Conservation (phyloP, 2,329 filamentous ascomycete species). For the Fusarium sp. region DNA sequence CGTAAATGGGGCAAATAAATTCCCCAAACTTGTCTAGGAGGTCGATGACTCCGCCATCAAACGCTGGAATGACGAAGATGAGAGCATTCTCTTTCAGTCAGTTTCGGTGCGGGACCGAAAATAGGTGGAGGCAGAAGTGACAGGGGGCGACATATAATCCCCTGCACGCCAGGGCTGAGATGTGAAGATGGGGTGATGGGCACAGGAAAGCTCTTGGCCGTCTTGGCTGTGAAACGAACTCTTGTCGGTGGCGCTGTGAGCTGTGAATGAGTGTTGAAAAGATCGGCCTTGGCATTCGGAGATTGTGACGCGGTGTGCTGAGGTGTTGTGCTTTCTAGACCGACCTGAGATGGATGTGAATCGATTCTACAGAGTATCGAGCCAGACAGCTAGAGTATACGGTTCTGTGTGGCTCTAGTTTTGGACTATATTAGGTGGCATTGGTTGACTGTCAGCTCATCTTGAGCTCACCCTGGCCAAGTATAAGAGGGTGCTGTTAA, state of each 20-base stretch:
- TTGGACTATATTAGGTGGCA: not conserved
- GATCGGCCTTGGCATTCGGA: conserved; percentile 21
- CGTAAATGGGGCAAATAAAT: no score
- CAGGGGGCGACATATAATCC: not conserved
- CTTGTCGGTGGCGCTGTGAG: not conserved
- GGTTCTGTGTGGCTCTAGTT: not conserved
- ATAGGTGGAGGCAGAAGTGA: not conserved
- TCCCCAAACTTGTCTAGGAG: not conserved
- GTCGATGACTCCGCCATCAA: not conserved
- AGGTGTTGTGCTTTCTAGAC: not conserved
- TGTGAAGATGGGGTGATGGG: conserved; percentile 1
- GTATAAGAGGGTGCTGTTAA: conserved; percentile 1
- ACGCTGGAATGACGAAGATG: not conserved
- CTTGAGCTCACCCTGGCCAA: conserved; percentile 8
- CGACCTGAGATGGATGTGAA: not conserved
- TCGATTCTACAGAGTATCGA: not conserved
- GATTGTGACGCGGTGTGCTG: conserved; percentile 1
- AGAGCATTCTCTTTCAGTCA: not conserved
- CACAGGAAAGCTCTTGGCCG: not conserved
- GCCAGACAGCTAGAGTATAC: not conserved
- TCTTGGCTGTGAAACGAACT: not conserved
- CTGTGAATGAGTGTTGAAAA: not conserved
- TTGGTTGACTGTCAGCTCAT: not conserved
- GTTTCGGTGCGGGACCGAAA: not conserved
- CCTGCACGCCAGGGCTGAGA: not conserved